Percentiles rank a stretch among this genome's conserved stretches.
Conservation (phyloP, 2,329 filamentous ascomycete genomes). For the Venturia nashicola region DNA sequence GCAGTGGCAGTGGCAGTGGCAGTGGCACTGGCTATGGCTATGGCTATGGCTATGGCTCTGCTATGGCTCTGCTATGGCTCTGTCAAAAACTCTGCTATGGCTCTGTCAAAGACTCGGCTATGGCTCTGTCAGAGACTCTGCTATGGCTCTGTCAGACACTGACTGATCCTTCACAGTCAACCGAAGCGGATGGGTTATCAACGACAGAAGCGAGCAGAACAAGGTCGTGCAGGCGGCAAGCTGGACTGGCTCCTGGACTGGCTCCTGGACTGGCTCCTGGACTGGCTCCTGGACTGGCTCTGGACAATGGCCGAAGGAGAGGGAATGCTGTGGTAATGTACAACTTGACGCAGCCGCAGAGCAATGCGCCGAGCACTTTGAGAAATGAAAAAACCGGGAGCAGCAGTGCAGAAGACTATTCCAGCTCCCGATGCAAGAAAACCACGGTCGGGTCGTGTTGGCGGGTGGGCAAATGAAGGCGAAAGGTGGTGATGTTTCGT, state of each 20-base stretch:
- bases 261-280: no score
- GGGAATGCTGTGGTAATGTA: conserved; percentile 2
- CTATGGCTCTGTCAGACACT: neutral
- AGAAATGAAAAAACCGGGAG: conserved; percentile 1
- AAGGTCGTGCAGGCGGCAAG: neutral
- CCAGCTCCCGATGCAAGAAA: conserved; percentile 8
- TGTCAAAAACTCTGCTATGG: no score
- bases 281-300: no score
- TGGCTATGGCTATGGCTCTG: no score
- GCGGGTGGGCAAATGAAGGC: neutral
- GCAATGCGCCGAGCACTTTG: neutral
- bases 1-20: no score
- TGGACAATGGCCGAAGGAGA: neutral
- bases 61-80: no score
- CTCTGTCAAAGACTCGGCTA: no score
- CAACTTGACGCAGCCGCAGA: conserved; percentile 4
- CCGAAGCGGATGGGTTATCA: no score
- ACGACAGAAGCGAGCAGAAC: conserved; percentile 4
- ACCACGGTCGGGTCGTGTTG: neutral
- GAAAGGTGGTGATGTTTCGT: neutral
- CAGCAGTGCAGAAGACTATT: neutral
- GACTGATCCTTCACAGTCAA: neutral
- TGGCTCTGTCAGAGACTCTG: neutral
- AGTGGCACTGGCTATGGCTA: no score
- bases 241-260: no score